Conservation (phyloP, 179 eudicot species). For the Nepenthes alata region DNA sequence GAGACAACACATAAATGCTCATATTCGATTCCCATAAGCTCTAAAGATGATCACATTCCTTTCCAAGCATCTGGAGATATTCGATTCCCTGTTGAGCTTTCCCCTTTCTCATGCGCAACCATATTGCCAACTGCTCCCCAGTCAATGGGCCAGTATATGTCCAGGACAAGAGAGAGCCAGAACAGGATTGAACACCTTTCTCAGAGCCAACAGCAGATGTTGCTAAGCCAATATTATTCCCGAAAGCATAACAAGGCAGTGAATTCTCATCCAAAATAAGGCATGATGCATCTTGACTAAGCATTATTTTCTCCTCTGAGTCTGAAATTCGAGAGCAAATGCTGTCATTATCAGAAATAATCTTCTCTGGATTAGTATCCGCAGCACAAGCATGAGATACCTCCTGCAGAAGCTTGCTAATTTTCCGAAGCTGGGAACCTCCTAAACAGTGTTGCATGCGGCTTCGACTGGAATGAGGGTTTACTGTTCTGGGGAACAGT, state of each 20-base stretch:
- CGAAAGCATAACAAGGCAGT: slow-evolving; percentile 21
- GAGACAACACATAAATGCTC: slow-evolving; percentile 50
- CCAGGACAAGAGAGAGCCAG: slow-evolving; percentile 66
- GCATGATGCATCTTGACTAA: slow-evolving; percentile 46
- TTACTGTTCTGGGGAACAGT: too few relatives aligned
- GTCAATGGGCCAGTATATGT: slow-evolving; percentile 47
- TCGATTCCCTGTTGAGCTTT: slow-evolving; percentile 62
- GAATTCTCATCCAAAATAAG: slow-evolving; percentile 58
- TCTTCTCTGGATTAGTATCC: slow-evolving; percentile 57
- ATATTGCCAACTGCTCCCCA: slow-evolving; percentile 55
- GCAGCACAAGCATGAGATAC: slow-evolving; percentile 58
- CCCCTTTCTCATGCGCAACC: slow-evolving; percentile 54
- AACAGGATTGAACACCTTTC: slow-evolving; percentile 20
- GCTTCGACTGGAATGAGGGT: too few relatives aligned
- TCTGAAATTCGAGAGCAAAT: slow-evolving; percentile 25
- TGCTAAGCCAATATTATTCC: slow-evolving; percentile 19
- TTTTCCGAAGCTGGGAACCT: slow-evolving; percentile 55
- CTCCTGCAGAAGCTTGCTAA: slow-evolving; percentile 58
- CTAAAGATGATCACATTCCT: slow-evolving; percentile 64
- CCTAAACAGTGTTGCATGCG: slow-evolving; percentile 21
- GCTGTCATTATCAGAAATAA: slow-evolving; percentile 31
- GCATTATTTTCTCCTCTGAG: slow-evolving; percentile 36
- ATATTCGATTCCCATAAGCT: slow-evolving; percentile 56
- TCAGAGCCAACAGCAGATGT: slow-evolving; percentile 12
- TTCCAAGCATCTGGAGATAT: slow-evolving; percentile 50